These are phyloP conservation scores for Haematococcus sp. DNA, from an alignment of 139 green algal species.

Conservation along the genomic window DNA sequence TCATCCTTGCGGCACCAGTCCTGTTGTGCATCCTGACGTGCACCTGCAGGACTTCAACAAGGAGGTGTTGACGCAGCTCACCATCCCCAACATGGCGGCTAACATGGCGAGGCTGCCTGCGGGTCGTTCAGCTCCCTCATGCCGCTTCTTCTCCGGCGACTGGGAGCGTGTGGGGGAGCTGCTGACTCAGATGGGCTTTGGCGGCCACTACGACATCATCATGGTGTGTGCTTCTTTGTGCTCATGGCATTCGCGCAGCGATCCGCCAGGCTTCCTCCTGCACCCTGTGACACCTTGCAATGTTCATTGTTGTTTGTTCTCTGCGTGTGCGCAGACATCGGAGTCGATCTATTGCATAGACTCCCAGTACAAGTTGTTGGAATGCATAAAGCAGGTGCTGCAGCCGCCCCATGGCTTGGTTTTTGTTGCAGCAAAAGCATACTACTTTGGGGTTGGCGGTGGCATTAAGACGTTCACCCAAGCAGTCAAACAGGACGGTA, in stretches of 20 bases:
- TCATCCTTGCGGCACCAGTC: too few relatives aligned
- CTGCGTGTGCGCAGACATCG: too few relatives aligned
- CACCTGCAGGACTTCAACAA: slow-evolving; percentile 80
- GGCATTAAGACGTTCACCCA: slow-evolving; percentile 65
- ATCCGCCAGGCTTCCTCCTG: too few relatives aligned
- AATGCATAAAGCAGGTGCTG: slow-evolving; percentile 67
- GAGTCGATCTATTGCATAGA: slow-evolving; percentile 83
- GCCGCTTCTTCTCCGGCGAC: slow-evolving; percentile 50
- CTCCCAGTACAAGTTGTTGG: slow-evolving; percentile 52
- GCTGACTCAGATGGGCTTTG: slow-evolving; percentile 31
- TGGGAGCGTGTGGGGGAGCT: slow-evolving; percentile 51
- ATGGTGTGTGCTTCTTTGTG: too few relatives aligned
- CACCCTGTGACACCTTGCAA: too few relatives aligned
- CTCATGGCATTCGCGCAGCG: too few relatives aligned
- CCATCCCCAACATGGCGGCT: slow-evolving; percentile 65
- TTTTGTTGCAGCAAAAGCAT: slow-evolving; percentile 85
- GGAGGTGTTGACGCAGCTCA: slow-evolving; percentile 70
- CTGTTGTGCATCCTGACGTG: not conserved
- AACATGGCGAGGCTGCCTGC: slow-evolving; percentile 45
- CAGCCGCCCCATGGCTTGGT: slow-evolving; percentile 65
- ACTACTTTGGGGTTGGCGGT: slow-evolving; percentile 97
- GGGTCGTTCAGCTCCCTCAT: slow-evolving; percentile 1
- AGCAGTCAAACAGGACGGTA: slow-evolving; percentile 25
- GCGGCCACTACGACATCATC: slow-evolving; percentile 72
- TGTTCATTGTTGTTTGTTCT: too few relatives aligned